Evolutionary conservation across 2,329 filamentous ascomycete genomes (phyloP), one percentile per base, ranked within the genome.

Genomic region (Ceratocystis destructans): DNA sequence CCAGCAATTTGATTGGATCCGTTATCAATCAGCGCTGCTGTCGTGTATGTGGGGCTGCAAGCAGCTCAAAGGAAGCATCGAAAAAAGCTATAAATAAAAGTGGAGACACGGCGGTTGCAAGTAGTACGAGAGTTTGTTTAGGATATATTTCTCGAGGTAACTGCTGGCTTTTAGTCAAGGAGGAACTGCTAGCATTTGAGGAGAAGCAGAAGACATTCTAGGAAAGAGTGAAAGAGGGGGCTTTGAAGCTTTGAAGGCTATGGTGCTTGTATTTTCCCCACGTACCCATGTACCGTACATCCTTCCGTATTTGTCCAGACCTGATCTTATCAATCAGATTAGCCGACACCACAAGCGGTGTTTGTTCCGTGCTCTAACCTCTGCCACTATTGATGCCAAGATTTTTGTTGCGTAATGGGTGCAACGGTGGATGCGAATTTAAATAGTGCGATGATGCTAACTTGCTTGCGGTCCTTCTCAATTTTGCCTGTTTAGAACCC

Each of bases 51-150:
- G 15, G 61, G 28, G 65, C 53, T 33, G 53, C 22, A 75, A 3
- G 79, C 78, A 67, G 75, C 75, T 0, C 76, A 76, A 10, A 22
- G 25, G 17, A 57, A 67, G 75, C 76, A 0, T 76, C 76, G 0
- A 33, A 31, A 57, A 57, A 57, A 22, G 3, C 53, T 6, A 28
- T 1, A 2, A 1, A 1, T 5, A 57, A 57, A 31, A 57, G 53
- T 57, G 53, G 53, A 15, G 22, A 22, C 53, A 8, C 8, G 4
- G 25, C 53, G 17, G 20, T 6, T 31, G 25, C 20, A 57, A 28
- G 53, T 57, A 57, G 53, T 12, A 57, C 53, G 53, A 33, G 53
- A 25, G 5, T 55, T 15, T 17, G 22, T 28, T 55, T 28, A 25
- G 20, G 20, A n/a, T 28, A 55, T 22, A 31, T 55, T 28, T 25